Evolutionary conservation across 2,329 filamentous ascomycete species (phyloP), one percentile per base, ranked within the genome.

Genomic region (Colletotrichum sp.): DNA sequence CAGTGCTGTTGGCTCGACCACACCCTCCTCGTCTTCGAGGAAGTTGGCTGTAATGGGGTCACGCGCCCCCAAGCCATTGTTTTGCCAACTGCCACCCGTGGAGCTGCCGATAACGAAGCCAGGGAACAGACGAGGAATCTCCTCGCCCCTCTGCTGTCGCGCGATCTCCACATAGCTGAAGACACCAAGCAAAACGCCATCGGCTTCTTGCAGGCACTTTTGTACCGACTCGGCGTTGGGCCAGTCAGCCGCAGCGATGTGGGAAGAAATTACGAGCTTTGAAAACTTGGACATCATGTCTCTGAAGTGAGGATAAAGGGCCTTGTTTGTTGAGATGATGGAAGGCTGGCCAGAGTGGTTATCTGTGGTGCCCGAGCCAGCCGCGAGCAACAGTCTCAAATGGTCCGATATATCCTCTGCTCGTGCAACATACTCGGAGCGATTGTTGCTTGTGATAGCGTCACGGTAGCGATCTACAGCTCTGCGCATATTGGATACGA

Each of bases 241-340:
- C 92, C 96, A 98, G 85, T 99, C 97, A 38, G 96, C 95, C 7
- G 96, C 96, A 52, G 97, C 97, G 82, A 99, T 98, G 82, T 99
- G 97, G 16, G 97, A 98, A 4, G 97, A 99, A 64, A 99, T 93
- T 59, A 99, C 97, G 12, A 99, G 89, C 84, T 99, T 99, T n/a
- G 97, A 98, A 84, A 99, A 99, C 80, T 98, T 96, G 59, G 97
- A 98, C 97, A 99, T 99, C 93, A 98, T 98, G 82, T 98, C 97
- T 69, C 97, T 91, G 85, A 99, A 99, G 84, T 98, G 96, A 28
- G 97, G 97, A 82, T 98, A 98, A 18, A 99, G 88, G 0, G 96
- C 95, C 84, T 98, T 98, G 88, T 99, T 99, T 7, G 95, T 97
- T 8, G 96, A 98, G 75, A 99, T 99, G 81, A 99, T 98, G n/a